These are phyloP conservation scores for Massospora cicadina DNA, from an alignment of 371 early-diverging fungal species.

Conservation along the genomic window DNA sequence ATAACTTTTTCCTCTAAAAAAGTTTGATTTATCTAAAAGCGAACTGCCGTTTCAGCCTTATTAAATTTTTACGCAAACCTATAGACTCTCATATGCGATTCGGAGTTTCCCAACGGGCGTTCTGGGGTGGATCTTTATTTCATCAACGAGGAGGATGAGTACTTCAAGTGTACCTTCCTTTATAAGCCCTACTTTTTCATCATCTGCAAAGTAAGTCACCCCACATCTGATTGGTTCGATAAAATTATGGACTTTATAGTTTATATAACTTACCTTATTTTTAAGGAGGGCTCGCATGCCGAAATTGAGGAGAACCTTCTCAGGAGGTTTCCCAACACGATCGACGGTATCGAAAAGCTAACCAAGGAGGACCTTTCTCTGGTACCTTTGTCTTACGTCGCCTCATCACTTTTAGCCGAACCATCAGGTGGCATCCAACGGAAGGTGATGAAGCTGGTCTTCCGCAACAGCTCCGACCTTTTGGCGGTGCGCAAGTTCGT, in stretches of 20 bases:
- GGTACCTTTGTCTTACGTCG: constrained; percentile 24
- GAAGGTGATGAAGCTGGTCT: constrained; percentile 53
- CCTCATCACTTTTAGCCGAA: constrained; percentile 38
- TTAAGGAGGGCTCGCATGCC: constrained; percentile 43
- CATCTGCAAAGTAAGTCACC: constrained; percentile 41
- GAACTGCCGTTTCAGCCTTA: neutral
- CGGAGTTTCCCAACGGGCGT: constrained; percentile 45
- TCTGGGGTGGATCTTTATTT: constrained; percentile 85
- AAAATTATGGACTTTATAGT: too few relatives aligned
- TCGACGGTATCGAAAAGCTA: constrained; percentile 41
- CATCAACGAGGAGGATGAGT: constrained; percentile 67
- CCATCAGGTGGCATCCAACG: constrained; percentile 68
- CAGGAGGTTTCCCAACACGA: constrained; percentile 41
- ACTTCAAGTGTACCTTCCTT: constrained; percentile 69
- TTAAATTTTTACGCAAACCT: neutral
- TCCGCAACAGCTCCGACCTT: constrained; percentile 68
- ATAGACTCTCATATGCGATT: constrained; percentile 22
- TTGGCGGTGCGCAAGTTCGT: constrained; percentile 52
- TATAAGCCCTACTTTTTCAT: constrained; percentile 86
- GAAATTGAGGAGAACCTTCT: constrained; percentile 80
- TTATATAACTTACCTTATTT: too few relatives aligned
- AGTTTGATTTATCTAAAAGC: neutral
- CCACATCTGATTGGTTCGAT: neutral
- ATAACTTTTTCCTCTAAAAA: neutral
- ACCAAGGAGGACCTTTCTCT: constrained; percentile 73